Percentiles rank a stretch among this genome's conserved stretches.
phyloP scores from a whole-genome alignment of 805 yeast species.

The Yarrowia bubula region DNA sequence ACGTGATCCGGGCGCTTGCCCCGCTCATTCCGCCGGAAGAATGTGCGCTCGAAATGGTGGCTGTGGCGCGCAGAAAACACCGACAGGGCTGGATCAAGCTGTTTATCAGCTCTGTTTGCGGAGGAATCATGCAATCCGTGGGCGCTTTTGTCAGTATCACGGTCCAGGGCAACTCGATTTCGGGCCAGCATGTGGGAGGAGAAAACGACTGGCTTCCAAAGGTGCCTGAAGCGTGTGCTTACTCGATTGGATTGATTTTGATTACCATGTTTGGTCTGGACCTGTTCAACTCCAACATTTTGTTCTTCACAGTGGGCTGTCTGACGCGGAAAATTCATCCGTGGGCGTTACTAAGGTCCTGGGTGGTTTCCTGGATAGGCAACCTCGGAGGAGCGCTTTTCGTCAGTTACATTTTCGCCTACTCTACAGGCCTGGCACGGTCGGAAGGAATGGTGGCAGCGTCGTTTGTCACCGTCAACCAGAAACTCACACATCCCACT shows the following conservation, averaged over 20 bases:
- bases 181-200: not conserved
- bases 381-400: slow-evolving; percentile 19
- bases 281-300: slow-evolving; percentile 24
- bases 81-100: slow-evolving; percentile 6
- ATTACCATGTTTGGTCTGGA: slow-evolving; percentile 17
- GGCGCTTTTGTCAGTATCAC: slow-evolving; percentile 4
- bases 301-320: slow-evolving; percentile 8
- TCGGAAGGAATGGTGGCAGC: not conserved
- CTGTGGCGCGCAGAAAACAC: slow-evolving; percentile 2
- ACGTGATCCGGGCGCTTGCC: slow-evolving; percentile 12
- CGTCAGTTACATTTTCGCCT: slow-evolving; percentile 2
- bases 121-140: slow-evolving; percentile 21
- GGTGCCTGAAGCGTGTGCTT: not conserved
- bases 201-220: slow-evolving; percentile 1
- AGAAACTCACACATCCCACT: not conserved
- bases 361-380: slow-evolving; percentile 2
- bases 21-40: slow-evolving; percentile 22
- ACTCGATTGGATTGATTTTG: slow-evolving; percentile 4
- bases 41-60: slow-evolving; percentile 16
- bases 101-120: slow-evolving; percentile 8
- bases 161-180: slow-evolving; percentile 2
- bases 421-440: slow-evolving; percentile 9
- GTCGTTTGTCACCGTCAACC: not conserved
- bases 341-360: not conserved
- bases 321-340: not conserved